phyloP scores from a whole-genome alignment of 768 basidiomycete genomes.

The Russula vinacea region DNA sequence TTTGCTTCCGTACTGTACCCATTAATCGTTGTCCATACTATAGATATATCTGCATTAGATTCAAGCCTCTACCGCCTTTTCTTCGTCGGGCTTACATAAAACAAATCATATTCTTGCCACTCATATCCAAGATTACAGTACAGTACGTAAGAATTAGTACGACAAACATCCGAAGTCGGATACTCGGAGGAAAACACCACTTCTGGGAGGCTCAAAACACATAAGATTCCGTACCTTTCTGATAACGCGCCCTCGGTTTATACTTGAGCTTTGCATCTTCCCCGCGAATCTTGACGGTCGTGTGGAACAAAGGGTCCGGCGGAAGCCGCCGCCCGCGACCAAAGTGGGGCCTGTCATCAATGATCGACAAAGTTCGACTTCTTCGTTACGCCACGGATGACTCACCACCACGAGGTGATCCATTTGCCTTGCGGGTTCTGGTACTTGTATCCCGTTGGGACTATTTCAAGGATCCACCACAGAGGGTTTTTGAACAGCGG shows the following conservation, averaged over 20 bases:
- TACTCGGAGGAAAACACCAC: neutral
- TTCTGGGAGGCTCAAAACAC: constrained; percentile 40
- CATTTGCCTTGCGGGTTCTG: constrained; percentile 56
- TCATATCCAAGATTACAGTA: no score
- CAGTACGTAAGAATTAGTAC: no score
- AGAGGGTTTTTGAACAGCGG: constrained; percentile 41
- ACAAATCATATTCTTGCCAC: no score
- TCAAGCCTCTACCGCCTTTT: no score
- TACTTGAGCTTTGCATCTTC: constrained; percentile 48
- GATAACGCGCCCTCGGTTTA: constrained; percentile 55
- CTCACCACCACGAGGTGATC: constrained; percentile 56
- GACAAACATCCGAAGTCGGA: no score
- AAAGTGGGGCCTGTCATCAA: constrained; percentile 46
- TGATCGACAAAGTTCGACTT: neutral
- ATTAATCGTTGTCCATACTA: no score
- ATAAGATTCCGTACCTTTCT: constrained; percentile 47
- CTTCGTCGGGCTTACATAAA: no score
- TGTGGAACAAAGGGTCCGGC: constrained; percentile 56
- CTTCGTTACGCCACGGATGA: constrained; percentile 5
- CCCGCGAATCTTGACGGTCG: constrained; percentile 60
- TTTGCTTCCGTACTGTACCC: no score
- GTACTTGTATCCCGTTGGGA: constrained; percentile 53
- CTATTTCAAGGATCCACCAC: constrained; percentile 75
- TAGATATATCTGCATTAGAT: no score
- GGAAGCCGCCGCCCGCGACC: constrained; percentile 56